Evolutionary conservation across 2,329 filamentous ascomycete species (phyloP).

Genomic region (Alternaria gansuensis): DNA sequence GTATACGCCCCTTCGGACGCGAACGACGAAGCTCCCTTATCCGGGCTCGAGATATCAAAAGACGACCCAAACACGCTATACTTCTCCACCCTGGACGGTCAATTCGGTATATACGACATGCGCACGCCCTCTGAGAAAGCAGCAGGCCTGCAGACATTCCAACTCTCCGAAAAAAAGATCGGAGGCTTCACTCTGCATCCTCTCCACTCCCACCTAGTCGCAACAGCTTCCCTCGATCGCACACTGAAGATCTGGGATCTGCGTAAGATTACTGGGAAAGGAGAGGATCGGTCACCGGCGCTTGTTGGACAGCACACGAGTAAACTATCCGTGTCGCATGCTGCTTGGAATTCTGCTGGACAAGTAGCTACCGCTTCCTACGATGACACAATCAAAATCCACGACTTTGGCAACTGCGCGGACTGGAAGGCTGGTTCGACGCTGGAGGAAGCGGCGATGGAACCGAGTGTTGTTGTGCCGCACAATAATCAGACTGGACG

Average conservation of each 20-base stretch:
- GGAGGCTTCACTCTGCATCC: constrained; percentile 91
- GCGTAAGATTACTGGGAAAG: constrained; percentile 75
- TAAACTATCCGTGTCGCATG: constrained; percentile 87
- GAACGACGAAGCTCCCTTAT: constrained; percentile 79
- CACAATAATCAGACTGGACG: constrained; percentile 97
- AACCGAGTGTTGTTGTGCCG: constrained; percentile 71
- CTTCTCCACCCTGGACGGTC: constrained; percentile 86
- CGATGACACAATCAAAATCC: constrained; percentile 93
- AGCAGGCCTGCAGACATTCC: constrained; percentile 68
- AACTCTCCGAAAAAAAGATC: constrained; percentile 89
- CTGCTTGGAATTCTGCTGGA: constrained; percentile 84
- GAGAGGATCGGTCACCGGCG: constrained; percentile 67
- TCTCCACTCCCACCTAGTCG: constrained; percentile 78
- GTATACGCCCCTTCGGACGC: constrained; percentile 78
- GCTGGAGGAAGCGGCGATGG: constrained; percentile 70
- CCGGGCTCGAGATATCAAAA: constrained; percentile 79
- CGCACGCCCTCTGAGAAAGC: constrained; percentile 66
- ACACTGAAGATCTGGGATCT: constrained; percentile 93
- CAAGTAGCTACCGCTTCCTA: constrained; percentile 93
- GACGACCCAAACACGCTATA: constrained; percentile 77
- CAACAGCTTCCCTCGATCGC: constrained; percentile 88
- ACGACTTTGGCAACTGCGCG: constrained; percentile 69
- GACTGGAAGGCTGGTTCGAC: constrained; percentile 64
- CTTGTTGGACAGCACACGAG: constrained; percentile 84
- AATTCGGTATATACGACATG: constrained; percentile 81